Conservation (phyloP, 148 eudicot genomes). For the Diospyros lotus region DNA sequence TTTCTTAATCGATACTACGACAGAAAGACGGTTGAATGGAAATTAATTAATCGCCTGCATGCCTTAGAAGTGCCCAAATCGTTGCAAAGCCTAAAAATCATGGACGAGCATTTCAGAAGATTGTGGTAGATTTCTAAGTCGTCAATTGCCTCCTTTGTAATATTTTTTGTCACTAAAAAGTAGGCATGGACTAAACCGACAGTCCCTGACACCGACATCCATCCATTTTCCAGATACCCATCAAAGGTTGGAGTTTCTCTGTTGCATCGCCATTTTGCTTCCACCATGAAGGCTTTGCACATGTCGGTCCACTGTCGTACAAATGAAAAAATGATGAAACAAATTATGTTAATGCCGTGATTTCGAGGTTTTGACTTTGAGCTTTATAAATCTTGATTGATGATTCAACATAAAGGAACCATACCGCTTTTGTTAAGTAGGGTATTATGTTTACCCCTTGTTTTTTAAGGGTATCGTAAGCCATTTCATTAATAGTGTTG, state of each 20-base stretch:
- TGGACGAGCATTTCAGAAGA: slow-evolving; percentile 3
- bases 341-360: neutral
- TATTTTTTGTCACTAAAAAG: slow-evolving; percentile 7
- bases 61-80: slow-evolving; percentile 5
- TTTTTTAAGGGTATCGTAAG: slow-evolving; percentile 18
- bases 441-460: slow-evolving; percentile 17
- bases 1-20: too few species aligned
- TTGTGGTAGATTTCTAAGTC: slow-evolving; percentile 16
- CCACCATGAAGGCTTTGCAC: slow-evolving; percentile 17
- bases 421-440: slow-evolving; percentile 15
- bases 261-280: slow-evolving; percentile 20
- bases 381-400: neutral
- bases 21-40: too few species aligned
- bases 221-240: slow-evolving; percentile 15
- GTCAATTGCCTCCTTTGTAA: slow-evolving; percentile 11
- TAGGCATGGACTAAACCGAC: slow-evolving; percentile 19
- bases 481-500: slow-evolving; percentile 25
- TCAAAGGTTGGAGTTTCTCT: slow-evolving; percentile 11
- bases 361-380: too few species aligned
- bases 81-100: slow-evolving; percentile 19
- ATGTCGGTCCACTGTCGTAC: slow-evolving; percentile 16
- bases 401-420: neutral
- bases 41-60: neutral
- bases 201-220: slow-evolving; percentile 20
- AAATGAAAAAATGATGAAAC: neutral